Percentiles rank a stretch among this genome's conserved stretches.
phyloP scores from a whole-genome alignment of 2,329 filamentous ascomycete species.

The Huntiella bhutanensis region DNA sequence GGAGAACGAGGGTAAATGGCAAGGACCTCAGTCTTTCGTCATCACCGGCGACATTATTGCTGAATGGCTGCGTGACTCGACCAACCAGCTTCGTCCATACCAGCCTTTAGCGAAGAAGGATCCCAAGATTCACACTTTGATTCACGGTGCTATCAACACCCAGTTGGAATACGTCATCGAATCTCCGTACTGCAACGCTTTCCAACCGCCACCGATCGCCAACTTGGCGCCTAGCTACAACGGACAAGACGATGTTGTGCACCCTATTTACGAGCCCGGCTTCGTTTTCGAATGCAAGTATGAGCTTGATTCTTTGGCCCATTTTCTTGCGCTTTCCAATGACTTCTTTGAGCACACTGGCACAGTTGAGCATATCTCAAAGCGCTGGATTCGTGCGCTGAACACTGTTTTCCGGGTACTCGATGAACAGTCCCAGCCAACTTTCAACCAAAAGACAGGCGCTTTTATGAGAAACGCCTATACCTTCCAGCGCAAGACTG shows the following conservation, averaged over 20 bases:
- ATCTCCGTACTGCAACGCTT: constrained; percentile 94
- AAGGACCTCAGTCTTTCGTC: constrained; percentile 76
- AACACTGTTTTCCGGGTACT: constrained; percentile 56
- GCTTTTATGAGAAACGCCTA: constrained; percentile 56
- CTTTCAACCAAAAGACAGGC: constrained; percentile 53
- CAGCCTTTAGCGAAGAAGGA: constrained; percentile 71
- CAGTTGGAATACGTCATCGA: constrained; percentile 89
- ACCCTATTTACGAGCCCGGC: constrained; percentile 66
- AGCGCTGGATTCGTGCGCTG: constrained; percentile 62
- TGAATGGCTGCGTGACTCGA: constrained; percentile 81
- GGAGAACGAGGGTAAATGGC: constrained; percentile 46
- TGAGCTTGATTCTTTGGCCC: constrained; percentile 84
- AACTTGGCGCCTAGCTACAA: constrained; percentile 53
- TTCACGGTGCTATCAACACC: constrained; percentile 87
- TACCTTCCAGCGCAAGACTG: constrained; percentile 68
- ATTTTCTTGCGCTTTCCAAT: constrained; percentile 72
- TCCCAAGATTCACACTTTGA: constrained; percentile 54
- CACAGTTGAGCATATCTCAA: constrained; percentile 59
- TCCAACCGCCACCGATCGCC: constrained; percentile 80
- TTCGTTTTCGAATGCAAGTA: constrained; percentile 98
- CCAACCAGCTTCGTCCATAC: constrained; percentile 84
- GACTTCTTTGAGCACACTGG: constrained; percentile 68
- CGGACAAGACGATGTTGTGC: constrained; percentile 66
- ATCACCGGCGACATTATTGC: constrained; percentile 88
- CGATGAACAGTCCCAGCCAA: constrained; percentile 59